phyloP scores from a whole-genome alignment of 805 yeast genomes.

The Yarrowia hollandica region DNA sequence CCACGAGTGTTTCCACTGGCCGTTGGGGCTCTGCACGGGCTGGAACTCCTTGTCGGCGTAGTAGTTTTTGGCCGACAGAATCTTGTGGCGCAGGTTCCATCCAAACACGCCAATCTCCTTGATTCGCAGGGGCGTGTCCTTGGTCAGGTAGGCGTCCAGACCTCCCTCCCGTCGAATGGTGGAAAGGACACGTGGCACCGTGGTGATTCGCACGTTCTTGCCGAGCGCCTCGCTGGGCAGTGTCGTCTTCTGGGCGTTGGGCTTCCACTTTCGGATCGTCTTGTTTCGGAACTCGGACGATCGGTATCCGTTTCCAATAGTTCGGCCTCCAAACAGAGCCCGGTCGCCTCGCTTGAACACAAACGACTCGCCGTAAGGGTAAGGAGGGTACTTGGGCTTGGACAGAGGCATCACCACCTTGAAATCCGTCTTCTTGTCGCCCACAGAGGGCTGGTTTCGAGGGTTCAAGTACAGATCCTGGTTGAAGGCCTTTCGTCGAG shows the following conservation, averaged over 20 bases:
- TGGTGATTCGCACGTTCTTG: constrained; percentile 55
- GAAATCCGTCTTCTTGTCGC: constrained; percentile 33
- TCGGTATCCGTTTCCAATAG: constrained; percentile 71
- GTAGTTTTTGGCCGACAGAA: constrained; percentile 45
- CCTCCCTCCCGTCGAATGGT: constrained; percentile 95
- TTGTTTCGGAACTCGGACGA: constrained; percentile 77
- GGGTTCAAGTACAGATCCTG: constrained; percentile 18
- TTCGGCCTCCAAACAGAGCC: constrained; percentile 89
- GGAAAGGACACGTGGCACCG: constrained; percentile 77
- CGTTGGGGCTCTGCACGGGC: constrained; percentile 13
- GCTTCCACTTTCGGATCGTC: constrained; percentile 71
- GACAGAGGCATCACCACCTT: constrained; percentile 6
- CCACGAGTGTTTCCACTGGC: constrained; percentile 25
- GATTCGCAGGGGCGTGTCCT: constrained; percentile 84
- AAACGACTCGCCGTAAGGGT: constrained; percentile 76
- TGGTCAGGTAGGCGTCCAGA: constrained; percentile 79
- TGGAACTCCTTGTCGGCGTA: constrained; percentile 12
- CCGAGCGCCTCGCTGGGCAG: constrained; percentile 83
- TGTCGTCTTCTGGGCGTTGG: constrained; percentile 72
- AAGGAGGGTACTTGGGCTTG: constrained; percentile 54
- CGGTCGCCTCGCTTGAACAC: constrained; percentile 80
- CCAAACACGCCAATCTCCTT: constrained; percentile 92
- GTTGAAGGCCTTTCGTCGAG: constrained; percentile 26
- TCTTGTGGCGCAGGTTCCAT: constrained; percentile 81
- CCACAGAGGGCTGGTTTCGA: constrained; percentile 12